phyloP scores from a whole-genome alignment of 805 yeast genomes.

The Grigorovia jiainica region DNA sequence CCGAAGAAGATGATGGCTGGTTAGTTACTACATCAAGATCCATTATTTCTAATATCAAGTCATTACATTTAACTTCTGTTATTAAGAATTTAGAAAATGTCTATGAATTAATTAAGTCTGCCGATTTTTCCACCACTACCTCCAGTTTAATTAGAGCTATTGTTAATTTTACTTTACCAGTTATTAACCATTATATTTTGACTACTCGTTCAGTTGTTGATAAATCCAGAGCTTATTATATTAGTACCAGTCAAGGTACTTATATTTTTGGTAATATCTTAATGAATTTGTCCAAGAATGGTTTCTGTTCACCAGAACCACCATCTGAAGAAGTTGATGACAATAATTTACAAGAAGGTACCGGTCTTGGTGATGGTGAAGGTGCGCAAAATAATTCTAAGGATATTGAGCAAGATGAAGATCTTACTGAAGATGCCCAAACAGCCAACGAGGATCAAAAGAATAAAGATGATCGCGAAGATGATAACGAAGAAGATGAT shows the following conservation, averaged over 20 bases:
- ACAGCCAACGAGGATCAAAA: conserved; percentile 65
- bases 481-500: conserved; percentile 52
- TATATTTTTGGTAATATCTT: conserved; percentile 49
- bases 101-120: conserved; percentile 27
- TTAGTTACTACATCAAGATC: conserved; percentile 40
- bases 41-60: conserved; percentile 33
- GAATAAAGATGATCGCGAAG: conserved; percentile 44
- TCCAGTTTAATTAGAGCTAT: conserved; percentile 39
- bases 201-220: conserved; percentile 37
- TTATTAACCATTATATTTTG: conserved; percentile 48
- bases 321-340: conserved; percentile 52
- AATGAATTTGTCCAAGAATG: conserved; percentile 56
- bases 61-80: conserved; percentile 34
- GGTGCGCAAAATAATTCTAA: conserved; percentile 77
- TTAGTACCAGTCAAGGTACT: conserved; percentile 50
- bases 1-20: conserved; percentile 62
- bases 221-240: conserved; percentile 41
- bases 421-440: conserved; percentile 69
- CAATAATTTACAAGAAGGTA: conserved; percentile 70
- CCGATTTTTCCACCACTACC: conserved; percentile 32
- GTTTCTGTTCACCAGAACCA: conserved; percentile 89
- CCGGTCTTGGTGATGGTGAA: conserved; percentile 87
- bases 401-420: conserved; percentile 87
- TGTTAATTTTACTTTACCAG: conserved; percentile 49
- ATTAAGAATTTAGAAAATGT: conserved; percentile 29